Evolutionary conservation across 2,329 filamentous ascomycete species (phyloP), one percentile per base, ranked within the genome.

Genomic region (Venturia aucupariae): DNA sequence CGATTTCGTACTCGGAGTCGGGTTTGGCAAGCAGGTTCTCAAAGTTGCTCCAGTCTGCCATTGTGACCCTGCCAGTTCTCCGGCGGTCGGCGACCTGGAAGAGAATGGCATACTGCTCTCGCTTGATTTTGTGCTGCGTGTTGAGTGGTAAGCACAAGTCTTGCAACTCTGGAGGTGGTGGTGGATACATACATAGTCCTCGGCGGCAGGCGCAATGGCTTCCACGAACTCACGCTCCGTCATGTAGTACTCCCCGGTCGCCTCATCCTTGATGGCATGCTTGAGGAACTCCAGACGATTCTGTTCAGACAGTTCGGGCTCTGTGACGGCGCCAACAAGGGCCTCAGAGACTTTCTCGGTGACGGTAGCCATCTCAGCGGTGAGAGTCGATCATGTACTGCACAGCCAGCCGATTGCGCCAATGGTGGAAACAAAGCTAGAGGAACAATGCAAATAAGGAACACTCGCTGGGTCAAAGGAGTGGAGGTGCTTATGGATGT

Each of bases 1-100:
- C 93, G 71, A 99, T 96, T 77, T 97, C 92, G 79, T 99, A 99
- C 79, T 99, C 94, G 75, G 94, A 94, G 73, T 97, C 94, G 67
- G 94, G 90, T 79, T 97, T 97, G 70, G 84, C 83, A 66, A 99
- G 86, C 68, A 99, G 84, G 80, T 96, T 95, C 79, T 97, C 90
- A 77, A 97, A 99, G 68, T 89, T 88, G 59, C 84, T 86, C 92
- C 93, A 99, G 79, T 99, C 94, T 66, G 86, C 81, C 64, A 97
- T 79, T 70, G 80, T 89, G 70, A 99, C 82, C 70, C 84, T 87
- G 68, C 92, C 92, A 55, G 81, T 81, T 69, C 81, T 84, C 68
- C 85, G 85, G 70, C 90, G 86, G 77, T 99, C 94, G 71, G 94
- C 94, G 65, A 99, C 89, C 68, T 83, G 82, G 78, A 99, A 99